These are phyloP conservation scores for Leccinellum luteum DNA, from an alignment of 768 basidiomycete genomes.

Conservation along the genomic window DNA sequence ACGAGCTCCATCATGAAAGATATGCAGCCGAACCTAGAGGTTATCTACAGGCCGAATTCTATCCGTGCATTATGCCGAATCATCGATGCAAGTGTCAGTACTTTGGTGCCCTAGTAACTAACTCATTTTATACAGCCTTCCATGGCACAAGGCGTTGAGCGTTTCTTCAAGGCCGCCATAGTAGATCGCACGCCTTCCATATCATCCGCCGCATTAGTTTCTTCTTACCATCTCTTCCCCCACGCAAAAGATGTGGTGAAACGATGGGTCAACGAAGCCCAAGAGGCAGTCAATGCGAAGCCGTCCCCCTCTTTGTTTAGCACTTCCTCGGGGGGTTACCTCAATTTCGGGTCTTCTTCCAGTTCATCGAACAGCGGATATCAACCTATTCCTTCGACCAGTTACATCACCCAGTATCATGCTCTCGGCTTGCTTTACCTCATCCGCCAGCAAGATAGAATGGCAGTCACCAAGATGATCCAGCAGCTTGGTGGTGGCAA, in stretches of 20 bases:
- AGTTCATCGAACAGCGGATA: constrained; percentile 56
- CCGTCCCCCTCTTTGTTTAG: constrained; percentile 68
- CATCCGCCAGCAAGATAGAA: constrained; percentile 95
- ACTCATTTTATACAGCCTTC: constrained; percentile 63
- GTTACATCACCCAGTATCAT: constrained; percentile 96
- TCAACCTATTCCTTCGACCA: constrained; percentile 83
- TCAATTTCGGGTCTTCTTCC: constrained; percentile 63
- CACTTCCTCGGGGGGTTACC: constrained; percentile 55
- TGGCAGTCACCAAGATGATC: constrained; percentile 99
- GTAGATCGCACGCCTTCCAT: constrained; percentile 96
- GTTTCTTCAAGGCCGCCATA: constrained; percentile 99
- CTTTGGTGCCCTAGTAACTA: constrained; percentile 35
- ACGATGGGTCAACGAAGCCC: constrained; percentile 99
- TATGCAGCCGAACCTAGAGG: constrained; percentile 99
- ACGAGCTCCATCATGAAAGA: constrained; percentile 99
- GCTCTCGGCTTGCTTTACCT: constrained; percentile 90
- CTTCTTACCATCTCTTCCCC: constrained; percentile 95
- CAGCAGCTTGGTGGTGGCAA: constrained; percentile 93
- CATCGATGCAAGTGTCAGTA: constrained; percentile 68
- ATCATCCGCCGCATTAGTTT: constrained; percentile 93
- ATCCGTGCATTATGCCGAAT: constrained; percentile 95
- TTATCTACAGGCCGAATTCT: constrained; percentile 96
- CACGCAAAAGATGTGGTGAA: constrained; percentile 93
- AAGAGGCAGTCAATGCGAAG: constrained; percentile 93
- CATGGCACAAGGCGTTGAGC: constrained; percentile 98